Percentiles rank a stretch among this genome's conserved stretches.
These are phyloP conservation scores for Tolypocladium ophioglossoides DNA, from an alignment of 2,329 filamentous ascomycete species.

Conservation along the genomic window DNA sequence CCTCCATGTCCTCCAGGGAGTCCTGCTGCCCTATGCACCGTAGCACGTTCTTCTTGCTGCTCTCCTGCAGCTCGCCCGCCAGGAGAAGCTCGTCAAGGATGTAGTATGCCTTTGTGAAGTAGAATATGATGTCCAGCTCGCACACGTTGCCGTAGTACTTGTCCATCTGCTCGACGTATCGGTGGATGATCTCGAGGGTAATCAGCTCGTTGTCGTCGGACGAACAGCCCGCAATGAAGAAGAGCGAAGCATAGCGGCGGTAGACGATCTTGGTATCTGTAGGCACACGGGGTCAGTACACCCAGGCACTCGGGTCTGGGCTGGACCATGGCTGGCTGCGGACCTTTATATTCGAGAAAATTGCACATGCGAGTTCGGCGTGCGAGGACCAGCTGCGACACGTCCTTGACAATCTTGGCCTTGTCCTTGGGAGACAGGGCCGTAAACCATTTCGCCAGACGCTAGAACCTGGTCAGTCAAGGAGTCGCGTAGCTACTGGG, in stretches of 20 bases:
- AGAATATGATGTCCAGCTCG: conserved; percentile 99
- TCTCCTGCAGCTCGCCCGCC: conserved; percentile 95
- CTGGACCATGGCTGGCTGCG: conserved; percentile 5
- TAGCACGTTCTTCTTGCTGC: conserved; percentile 97
- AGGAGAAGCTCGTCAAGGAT: conserved; percentile 94
- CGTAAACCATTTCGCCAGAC: conserved; percentile 98
- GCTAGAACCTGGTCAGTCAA: conserved; percentile 39
- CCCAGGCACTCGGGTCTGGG: neutral
- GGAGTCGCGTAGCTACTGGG: neutral
- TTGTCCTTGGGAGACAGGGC: conserved; percentile 96
- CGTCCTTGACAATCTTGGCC: conserved; percentile 99
- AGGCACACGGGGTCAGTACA: neutral
- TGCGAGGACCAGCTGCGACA: conserved; percentile 92
- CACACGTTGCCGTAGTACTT: conserved; percentile 99
- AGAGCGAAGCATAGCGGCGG: conserved; percentile 94
- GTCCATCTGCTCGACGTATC: conserved; percentile 99
- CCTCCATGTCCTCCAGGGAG: conserved; percentile 98
- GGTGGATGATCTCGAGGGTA: conserved; percentile 95
- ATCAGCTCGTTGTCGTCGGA: conserved; percentile 98
- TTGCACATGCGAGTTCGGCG: conserved; percentile 98
- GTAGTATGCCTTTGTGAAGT: conserved; percentile 99
- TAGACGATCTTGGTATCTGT: conserved; percentile 97
- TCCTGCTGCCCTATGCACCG: conserved; percentile 96
- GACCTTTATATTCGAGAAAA: conserved; percentile 98
- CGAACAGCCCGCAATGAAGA: conserved; percentile 96